Conservation (phyloP, 1,284 basidiomycete genomes). For the Volvariella volvacea region DNA sequence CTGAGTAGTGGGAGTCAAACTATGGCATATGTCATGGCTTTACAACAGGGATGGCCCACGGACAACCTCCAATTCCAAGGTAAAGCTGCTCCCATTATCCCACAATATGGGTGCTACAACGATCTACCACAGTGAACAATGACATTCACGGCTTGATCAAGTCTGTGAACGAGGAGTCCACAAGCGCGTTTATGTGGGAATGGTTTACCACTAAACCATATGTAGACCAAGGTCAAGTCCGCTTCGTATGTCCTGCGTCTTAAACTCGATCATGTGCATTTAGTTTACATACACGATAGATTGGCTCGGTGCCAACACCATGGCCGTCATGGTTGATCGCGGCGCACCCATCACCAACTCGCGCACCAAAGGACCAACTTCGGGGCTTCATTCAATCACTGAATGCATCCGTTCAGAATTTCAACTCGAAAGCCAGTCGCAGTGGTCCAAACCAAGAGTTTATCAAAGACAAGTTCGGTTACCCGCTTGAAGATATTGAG, state of each 20-base stretch:
- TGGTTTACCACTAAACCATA: conserved; percentile 98
- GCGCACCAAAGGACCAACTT: conserved; percentile 46
- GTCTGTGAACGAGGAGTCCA: conserved; percentile 84
- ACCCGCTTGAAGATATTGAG: conserved; percentile 73
- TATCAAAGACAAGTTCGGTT: conserved; percentile 74
- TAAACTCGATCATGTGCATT: neutral
- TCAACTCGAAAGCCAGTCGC: conserved; percentile 62
- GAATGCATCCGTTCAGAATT: conserved; percentile 58
- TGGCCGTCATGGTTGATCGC: conserved; percentile 98
- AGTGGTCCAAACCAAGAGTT: conserved; percentile 62
- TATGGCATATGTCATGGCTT: conserved; percentile 93
- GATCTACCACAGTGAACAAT: conserved; percentile 62
- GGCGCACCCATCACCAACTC: conserved; percentile 54
- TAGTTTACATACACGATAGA: no score
- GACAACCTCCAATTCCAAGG: conserved; percentile 73
- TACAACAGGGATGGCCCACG: conserved; percentile 79
- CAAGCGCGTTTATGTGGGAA: conserved; percentile 90
- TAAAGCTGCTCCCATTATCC: conserved; percentile 20
- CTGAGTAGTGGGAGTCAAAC: conserved; percentile 73
- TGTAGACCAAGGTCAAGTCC: conserved; percentile 74
- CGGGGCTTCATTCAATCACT: conserved; percentile 60
- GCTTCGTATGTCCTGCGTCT: conserved; percentile 53
- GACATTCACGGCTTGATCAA: conserved; percentile 85
- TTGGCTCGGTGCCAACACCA: conserved; percentile 85
- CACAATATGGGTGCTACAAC: neutral